Percentiles rank a stretch among this genome's conserved stretches.
Conservation (phyloP, 2,329 filamentous ascomycete genomes). For the Monilinia polystroma region DNA sequence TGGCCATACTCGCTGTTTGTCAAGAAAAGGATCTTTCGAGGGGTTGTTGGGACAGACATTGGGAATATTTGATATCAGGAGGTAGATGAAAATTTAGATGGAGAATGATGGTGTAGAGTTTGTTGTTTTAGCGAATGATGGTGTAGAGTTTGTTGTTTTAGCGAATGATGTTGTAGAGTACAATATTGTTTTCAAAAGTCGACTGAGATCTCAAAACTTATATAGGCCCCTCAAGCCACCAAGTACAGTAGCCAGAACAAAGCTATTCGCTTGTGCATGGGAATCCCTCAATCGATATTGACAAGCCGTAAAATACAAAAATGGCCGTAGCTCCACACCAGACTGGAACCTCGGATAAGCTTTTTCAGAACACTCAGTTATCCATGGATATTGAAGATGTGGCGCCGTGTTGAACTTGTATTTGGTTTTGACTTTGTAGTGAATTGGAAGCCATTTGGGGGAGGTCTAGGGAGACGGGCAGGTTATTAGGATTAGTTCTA, state of each 20-base stretch:
- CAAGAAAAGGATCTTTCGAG: slow-evolving; percentile 43
- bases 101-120: not conserved
- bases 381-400: not conserved
- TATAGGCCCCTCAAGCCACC: no score
- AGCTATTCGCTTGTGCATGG: not conserved
- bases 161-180: not conserved
- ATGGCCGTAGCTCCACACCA: not conserved
- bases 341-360: not conserved
- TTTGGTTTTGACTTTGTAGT: not conserved
- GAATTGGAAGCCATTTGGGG: not conserved
- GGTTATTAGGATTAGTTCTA: no score
- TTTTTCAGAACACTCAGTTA: no score
- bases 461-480: no score
- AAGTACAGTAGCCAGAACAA: not conserved
- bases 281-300: no score
- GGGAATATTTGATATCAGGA: not conserved
- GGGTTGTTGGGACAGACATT: not conserved
- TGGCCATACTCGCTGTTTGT: slow-evolving; percentile 49
- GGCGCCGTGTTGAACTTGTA: not conserved
- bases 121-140: not conserved
- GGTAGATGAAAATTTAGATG: not conserved
- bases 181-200: not conserved
- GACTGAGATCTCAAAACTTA: not conserved
- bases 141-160: no score
- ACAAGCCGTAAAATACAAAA: not conserved